A percentile compares a stretch with the other conserved stretches of the same genome.
Evolutionary conservation across 140 eudicot species (phyloP).

Genomic region (Cichorium intybus): DNA sequence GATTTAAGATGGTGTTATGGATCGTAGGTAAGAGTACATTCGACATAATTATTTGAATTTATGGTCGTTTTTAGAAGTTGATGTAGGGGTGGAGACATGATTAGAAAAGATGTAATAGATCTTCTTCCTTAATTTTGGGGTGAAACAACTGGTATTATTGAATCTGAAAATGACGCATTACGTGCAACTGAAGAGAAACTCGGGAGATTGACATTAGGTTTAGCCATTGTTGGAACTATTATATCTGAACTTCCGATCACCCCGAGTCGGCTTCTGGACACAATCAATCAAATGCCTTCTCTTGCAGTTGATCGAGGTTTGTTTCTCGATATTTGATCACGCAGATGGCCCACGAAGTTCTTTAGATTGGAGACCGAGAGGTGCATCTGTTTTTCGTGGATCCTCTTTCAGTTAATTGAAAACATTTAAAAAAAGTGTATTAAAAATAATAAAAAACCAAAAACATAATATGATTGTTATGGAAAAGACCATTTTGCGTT

Average conservation of each 20-base stretch:
- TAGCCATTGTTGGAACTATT: constrained; percentile 87
- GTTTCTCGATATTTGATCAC: constrained; percentile 92
- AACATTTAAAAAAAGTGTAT: too few species aligned
- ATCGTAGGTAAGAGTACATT: constrained; percentile 92
- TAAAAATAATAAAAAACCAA: too few species aligned
- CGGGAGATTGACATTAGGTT: constrained; percentile 89
- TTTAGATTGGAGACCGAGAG: too few species aligned
- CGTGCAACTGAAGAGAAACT: constrained; percentile 87
- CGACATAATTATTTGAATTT: constrained; percentile 88
- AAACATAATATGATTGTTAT: too few species aligned
- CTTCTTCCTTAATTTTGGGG: constrained; percentile 96
- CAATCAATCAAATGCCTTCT: constrained; percentile 89
- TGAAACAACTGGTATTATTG: constrained; percentile 86
- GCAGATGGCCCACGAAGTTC: constrained; percentile 85
- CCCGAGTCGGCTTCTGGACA: constrained; percentile 86
- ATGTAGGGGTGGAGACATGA: constrained; percentile 70
- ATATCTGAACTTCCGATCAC: constrained; percentile 90
- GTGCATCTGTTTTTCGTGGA: too few species aligned
- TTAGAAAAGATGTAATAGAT: constrained; percentile 78
- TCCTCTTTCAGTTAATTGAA: too few species aligned
- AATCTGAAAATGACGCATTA: constrained; percentile 83
- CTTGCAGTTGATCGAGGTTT: constrained; percentile 88
- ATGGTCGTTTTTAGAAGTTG: constrained; percentile 85
- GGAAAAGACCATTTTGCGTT: too few species aligned
- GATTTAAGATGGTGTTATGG: constrained; percentile 96